Base-by-base conservation (phyloP, 2,329 filamentous ascomycete genomes). In the Curvularia hawaiiensis region DNA sequence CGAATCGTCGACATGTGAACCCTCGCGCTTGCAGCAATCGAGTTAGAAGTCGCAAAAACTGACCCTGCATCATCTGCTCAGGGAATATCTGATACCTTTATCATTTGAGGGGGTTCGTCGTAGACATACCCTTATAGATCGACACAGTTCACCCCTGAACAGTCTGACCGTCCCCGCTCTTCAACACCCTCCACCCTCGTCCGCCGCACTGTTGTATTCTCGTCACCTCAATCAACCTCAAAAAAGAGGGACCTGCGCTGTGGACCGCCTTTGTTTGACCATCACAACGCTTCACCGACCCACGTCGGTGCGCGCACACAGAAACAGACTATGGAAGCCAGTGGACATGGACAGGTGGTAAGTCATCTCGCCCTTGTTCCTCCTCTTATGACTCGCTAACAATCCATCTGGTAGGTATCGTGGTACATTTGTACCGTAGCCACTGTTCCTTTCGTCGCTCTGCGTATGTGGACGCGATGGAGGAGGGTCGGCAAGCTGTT, bases 361-460 rank as follows among this genome's bases (percentile, higher is more conserved):
- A 54, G 66, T 61, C 20, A 39, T 47, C 11, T 38, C 14, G 2
- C 24, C 48, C 39, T 33, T 12, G 20, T 14, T 3, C 26, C 3
- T 31, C 30, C 30, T 12, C 11, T 31, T 31, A 11, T 12, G 6
- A 12, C 30, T 11, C 30, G 9, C 8, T 9, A 31, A 31, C 24
- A 48, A 28, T 20, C 38, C 22, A 33, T 31, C 24, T 44, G 20
- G 33, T 44, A 70, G 40, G 64, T 68, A 50, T 79, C 78, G 7
- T 65, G 70, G 63, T 75, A 78, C 20, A 75, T 79, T 40, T 73
- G 63, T 38, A 79, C 63, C 1, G 59, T 58, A 33, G 65, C 64
- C 35, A 64, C 69, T 0, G 30, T 69, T 4, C 58, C 68, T 16
- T 76, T 76, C 24, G 60, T 75, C 2, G 55, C 53, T 8, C 59